These are phyloP conservation scores for Eucalyptus virginea DNA, from an alignment of 345 rosid genomes.

Conservation along the genomic window DNA sequence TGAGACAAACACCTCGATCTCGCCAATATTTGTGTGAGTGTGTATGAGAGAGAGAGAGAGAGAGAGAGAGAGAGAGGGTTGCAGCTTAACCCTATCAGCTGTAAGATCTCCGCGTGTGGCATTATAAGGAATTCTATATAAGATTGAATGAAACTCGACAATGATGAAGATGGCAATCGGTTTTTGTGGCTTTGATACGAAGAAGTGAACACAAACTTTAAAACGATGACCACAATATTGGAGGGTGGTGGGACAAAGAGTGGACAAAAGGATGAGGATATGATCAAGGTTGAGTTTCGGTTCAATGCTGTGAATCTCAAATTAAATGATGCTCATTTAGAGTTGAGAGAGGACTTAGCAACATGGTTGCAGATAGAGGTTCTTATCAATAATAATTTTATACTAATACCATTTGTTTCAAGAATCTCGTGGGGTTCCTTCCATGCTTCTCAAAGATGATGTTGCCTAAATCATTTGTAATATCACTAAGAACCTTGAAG, in stretches of 20 bases:
- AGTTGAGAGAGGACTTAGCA: neutral
- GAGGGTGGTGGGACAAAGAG: neutral
- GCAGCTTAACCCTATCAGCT: too few relatives aligned
- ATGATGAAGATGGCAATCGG: neutral
- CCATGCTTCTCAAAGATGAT: neutral
- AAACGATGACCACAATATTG: neutral
- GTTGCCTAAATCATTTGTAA: constrained; percentile 8
- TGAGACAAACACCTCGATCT: neutral
- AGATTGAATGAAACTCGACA: neutral
- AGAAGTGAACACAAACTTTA: neutral
- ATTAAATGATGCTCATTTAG: neutral
- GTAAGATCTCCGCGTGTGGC: too few relatives aligned
- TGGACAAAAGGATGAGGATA: neutral
- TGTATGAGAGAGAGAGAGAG: too few relatives aligned
- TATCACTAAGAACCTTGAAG: constrained; percentile 6
- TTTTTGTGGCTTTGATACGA: neutral
- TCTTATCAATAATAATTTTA: neutral
- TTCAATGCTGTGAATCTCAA: neutral
- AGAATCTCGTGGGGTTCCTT: neutral
- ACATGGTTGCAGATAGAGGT: neutral
- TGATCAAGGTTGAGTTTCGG: neutral
- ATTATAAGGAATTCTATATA: too few relatives aligned
- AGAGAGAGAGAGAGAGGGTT: too few relatives aligned
- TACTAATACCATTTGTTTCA: neutral
- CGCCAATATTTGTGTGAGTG: neutral